Conservation (phyloP, 352 stramenopile species). For the Globisporangium perplexum region DNA sequence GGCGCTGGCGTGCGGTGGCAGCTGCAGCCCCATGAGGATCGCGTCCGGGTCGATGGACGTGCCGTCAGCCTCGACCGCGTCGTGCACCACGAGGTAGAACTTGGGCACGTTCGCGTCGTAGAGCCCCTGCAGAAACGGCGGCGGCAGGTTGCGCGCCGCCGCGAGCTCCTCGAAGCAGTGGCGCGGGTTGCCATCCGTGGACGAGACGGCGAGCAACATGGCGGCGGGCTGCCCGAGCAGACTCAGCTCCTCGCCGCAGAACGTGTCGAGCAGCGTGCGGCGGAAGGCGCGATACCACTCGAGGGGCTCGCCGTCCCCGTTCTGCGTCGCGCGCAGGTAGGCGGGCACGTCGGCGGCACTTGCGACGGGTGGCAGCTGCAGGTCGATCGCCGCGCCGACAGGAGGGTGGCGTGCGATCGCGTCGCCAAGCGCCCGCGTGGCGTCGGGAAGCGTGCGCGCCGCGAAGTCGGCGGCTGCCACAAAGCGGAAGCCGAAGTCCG, state of each 20-base stretch:
- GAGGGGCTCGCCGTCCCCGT: conserved; percentile 22
- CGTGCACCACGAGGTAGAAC: conserved; percentile 88
- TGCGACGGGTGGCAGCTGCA: conserved; percentile 54
- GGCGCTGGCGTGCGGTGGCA: conserved; percentile 34
- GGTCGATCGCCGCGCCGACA: conserved; percentile 25
- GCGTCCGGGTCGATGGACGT: conserved; percentile 75
- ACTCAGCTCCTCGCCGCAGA: conserved; percentile 78
- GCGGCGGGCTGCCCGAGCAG: conserved; percentile 66
- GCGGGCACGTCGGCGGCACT: conserved; percentile 57
- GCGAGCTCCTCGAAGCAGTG: conserved; percentile 68
- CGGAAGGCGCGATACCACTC: conserved; percentile 83
- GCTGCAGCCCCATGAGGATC: conserved; percentile 67
- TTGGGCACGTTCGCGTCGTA: conserved; percentile 81
- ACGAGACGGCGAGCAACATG: conserved; percentile 77
- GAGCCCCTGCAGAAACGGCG: conserved; percentile 60
- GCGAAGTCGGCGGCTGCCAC: conserved; percentile 47
- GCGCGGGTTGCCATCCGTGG: conserved; percentile 74
- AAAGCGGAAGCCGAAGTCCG: conserved; percentile 78
- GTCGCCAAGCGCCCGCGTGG: conserved; percentile 56
- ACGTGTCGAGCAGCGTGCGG: conserved; percentile 72
- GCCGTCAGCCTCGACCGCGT: conserved; percentile 67
- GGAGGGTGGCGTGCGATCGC: conserved; percentile 52
- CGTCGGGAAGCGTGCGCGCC: conserved; percentile 34
- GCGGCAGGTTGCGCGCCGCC: conserved; percentile 36
- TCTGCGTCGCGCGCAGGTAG: conserved; percentile 46